A percentile compares a stretch with the other conserved stretches of the same genome.
Evolutionary conservation across 768 basidiomycete genomes (phyloP).

Genomic region (Chalciporus chontae): DNA sequence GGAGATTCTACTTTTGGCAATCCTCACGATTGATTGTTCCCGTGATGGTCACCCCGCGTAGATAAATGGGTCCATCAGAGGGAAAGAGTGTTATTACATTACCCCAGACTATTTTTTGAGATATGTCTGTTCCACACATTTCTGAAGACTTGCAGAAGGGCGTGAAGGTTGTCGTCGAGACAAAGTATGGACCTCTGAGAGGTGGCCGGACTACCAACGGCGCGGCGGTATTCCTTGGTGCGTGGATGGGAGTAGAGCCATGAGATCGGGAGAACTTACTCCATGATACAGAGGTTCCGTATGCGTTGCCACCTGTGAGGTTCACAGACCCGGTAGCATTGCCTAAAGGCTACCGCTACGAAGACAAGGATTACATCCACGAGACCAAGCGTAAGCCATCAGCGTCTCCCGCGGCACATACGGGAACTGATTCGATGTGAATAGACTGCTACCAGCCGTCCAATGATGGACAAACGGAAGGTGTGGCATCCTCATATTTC

Average conservation of each 20-base stretch:
- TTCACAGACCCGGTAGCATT: constrained; percentile 63
- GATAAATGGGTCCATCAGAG: too few relatives aligned
- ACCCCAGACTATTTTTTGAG: not conserved
- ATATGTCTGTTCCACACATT: constrained; percentile 10
- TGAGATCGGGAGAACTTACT: not conserved
- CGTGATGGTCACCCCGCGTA: too few relatives aligned
- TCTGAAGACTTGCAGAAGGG: constrained; percentile 7
- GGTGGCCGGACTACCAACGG: constrained; percentile 62
- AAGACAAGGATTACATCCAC: constrained; percentile 54
- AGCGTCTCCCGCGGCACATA: too few relatives aligned
- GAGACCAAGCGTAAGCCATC: constrained; percentile 52
- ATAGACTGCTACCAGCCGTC: constrained; percentile 59
- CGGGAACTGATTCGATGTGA: not conserved
- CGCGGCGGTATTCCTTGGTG: constrained; percentile 62
- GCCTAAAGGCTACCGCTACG: constrained; percentile 52
- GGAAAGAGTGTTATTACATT: too few relatives aligned
- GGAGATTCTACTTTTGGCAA: too few relatives aligned
- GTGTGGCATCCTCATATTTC: constrained; percentile 25
- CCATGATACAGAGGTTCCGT: constrained; percentile 58
- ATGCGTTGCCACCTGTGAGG: constrained; percentile 59
- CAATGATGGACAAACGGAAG: constrained; percentile 61
- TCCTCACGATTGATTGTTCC: too few relatives aligned
- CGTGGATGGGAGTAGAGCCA: not conserved
- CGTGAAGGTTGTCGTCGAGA: constrained; percentile 34
- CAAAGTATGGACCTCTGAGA: constrained; percentile 52